These are phyloP conservation scores for Orbilia brochopaga DNA, from an alignment of 2,329 filamentous ascomycete genomes.

Conservation along the genomic window DNA sequence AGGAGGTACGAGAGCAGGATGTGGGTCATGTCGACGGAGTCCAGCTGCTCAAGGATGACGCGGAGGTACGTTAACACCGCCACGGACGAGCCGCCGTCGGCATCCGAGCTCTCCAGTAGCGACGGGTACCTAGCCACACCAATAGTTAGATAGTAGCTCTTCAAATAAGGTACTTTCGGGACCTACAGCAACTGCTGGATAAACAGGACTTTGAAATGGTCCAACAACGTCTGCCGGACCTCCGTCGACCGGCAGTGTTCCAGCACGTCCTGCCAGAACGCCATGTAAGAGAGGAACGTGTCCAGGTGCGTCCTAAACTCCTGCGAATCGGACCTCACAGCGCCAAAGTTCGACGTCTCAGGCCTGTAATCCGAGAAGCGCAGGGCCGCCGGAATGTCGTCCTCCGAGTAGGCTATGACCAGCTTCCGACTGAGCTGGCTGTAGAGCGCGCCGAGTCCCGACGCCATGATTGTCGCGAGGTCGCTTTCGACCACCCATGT, in stretches of 20 bases:
- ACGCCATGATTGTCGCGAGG: slow-evolving; percentile 94
- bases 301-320: slow-evolving; percentile 86
- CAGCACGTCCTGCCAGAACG: slow-evolving; percentile 98
- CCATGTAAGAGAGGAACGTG: slow-evolving; percentile 89
- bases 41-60: slow-evolving; percentile 85
- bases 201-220: slow-evolving; percentile 97
- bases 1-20: slow-evolving; percentile 91
- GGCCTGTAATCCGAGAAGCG: slow-evolving; percentile 85
- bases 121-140: slow-evolving; percentile 77
- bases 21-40: slow-evolving; percentile 92
- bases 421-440: slow-evolving; percentile 77
- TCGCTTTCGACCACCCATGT: slow-evolving; percentile 98
- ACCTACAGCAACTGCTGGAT: slow-evolving; percentile 86
- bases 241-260: slow-evolving; percentile 93
- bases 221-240: slow-evolving; percentile 88
- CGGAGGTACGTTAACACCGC: slow-evolving; percentile 92
- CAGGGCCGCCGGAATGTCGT: slow-evolving; percentile 80
- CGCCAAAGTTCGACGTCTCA: slow-evolving; percentile 60
- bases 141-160: slow-evolving; percentile 25
- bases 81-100: slow-evolving; percentile 94
- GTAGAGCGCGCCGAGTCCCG: slow-evolving; percentile 80
- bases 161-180: background rate
- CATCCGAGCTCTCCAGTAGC: slow-evolving; percentile 92
- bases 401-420: slow-evolving; percentile 76
- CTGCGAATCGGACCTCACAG: slow-evolving; percentile 74